Evolutionary conservation across 2,329 filamentous ascomycete species (phyloP), one percentile per base, ranked within the genome.

Genomic region (Trichoderma atroviride): DNA sequence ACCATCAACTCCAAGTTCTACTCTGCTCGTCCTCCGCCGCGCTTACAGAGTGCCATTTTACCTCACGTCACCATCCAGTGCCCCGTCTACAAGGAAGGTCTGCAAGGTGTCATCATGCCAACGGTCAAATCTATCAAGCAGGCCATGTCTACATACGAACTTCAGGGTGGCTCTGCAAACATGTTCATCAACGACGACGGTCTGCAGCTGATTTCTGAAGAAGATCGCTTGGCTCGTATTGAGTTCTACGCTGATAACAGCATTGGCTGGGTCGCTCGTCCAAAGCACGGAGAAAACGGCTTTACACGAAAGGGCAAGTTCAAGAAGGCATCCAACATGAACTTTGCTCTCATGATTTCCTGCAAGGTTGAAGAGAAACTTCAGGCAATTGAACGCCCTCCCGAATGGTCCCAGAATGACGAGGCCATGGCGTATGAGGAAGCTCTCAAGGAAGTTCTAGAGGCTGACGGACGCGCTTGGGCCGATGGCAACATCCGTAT

Each of bases 11-110:
- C 91, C 75, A 92, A 91, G 78, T 95, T 90, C 82, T 96, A 91
- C 81, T 95, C 92, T 0, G 92, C 91, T 1, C 83, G 85, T n/a
- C 85, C 90, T 10, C 89, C 90, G 1, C 86, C 86, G 24, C 84
- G 91, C 59, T 79, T 94, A 33, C 86, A 86, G 69, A 81, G 80
- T 1, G 75, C 81, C 7, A 76, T 83, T 31, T 84, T 94, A 19
- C 91, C 91, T 2, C 92, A 93, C 76, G 85, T 93, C 72, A 95
- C 92, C 3, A 91, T 96, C 53, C 93, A 97, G 76, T 94, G 92
- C 78, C 93, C 93, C 5, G 92, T 96, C 0, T 96, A 96, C 83
- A 96, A 95, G 79, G 93, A 96, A 78, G 92, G 92, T 72, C 84
- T 96, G 3, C 82, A 82, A 43, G 88, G 84, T 71, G 93, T 96